A percentile compares a stretch with the other conserved stretches of the same genome.
Conservation (phyloP, 257 asterid species). For the Echium plantagineum region DNA sequence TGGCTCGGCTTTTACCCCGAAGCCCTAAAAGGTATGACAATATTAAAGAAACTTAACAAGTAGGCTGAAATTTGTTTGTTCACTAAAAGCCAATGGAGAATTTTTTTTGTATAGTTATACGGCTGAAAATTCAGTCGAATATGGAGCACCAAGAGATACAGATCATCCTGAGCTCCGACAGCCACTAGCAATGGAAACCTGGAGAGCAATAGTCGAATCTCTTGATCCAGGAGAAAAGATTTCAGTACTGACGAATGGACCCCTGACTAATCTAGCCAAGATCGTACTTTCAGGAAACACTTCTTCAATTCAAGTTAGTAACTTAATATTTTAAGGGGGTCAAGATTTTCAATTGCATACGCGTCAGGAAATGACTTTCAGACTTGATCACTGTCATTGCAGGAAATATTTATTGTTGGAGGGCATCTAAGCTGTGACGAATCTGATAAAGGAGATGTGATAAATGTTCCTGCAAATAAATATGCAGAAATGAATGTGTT, state of each 20-base stretch:
- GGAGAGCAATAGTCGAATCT: constrained; percentile 46
- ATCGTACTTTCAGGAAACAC: constrained; percentile 48
- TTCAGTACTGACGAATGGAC: constrained; percentile 69
- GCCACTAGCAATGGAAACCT: constrained; percentile 53
- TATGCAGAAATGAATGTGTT: constrained; percentile 68
- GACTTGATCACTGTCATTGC: constrained; percentile 10
- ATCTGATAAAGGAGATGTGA: constrained; percentile 47
- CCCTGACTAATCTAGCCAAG: constrained; percentile 60
- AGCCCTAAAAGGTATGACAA: constrained; percentile 55
- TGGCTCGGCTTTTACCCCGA: constrained; percentile 64
- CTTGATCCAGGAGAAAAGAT: constrained; percentile 44
- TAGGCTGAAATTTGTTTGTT: neutral
- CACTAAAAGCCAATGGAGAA: no score
- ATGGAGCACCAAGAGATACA: constrained; percentile 74
- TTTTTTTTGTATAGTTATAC: constrained; percentile 40
- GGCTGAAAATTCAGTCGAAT: constrained; percentile 50
- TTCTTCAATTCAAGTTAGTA: neutral
- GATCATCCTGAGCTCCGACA: constrained; percentile 72
- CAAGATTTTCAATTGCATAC: no score
- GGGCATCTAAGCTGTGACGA: constrained; percentile 34
- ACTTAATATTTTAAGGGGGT: no score
- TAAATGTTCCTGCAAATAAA: constrained; percentile 41
- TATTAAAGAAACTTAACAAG: neutral
- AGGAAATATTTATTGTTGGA: constrained; percentile 68
- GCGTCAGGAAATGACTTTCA: neutral